Conservation (phyloP, 2,329 filamentous ascomycete species). For the Colletotrichum sp. region DNA sequence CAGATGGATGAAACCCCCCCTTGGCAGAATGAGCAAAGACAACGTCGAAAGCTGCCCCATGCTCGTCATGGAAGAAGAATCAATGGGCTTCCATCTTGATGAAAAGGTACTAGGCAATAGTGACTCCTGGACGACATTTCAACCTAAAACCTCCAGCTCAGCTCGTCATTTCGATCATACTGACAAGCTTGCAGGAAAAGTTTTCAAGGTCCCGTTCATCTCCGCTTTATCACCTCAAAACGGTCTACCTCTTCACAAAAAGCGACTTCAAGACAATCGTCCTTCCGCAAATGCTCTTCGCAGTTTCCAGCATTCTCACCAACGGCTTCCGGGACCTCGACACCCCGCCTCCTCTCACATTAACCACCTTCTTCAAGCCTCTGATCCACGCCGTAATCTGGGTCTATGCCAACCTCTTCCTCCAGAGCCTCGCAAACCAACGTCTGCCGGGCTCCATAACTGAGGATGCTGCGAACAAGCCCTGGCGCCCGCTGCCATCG, state of each 20-base stretch:
- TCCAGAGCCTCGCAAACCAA: conserved; percentile 39
- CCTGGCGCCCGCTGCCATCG: conserved; percentile 35
- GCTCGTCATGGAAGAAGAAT: neutral
- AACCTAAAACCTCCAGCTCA: neutral
- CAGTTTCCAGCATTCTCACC: conserved; percentile 4
- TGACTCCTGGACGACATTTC: fast-evolving
- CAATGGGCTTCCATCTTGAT: neutral
- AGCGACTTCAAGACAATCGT: conserved; percentile 36
- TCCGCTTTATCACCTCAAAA: conserved; percentile 18
- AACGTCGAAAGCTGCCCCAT: neutral
- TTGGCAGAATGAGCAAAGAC: fast-evolving
- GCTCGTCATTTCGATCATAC: fast-evolving
- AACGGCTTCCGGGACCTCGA: neutral
- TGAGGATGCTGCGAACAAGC: conserved; percentile 47
- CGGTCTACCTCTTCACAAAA: conserved; percentile 32
- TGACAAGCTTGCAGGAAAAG: neutral
- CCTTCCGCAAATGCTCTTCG: conserved; percentile 33
- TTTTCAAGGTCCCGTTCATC: fast-evolving
- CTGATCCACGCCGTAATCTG: neutral
- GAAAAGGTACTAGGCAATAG: neutral
- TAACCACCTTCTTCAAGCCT: neutral
- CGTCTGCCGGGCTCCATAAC: conserved; percentile 31
- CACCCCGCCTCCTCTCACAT: neutral
- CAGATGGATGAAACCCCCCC: neutral
- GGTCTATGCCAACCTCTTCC: neutral